Base-by-base conservation (phyloP, 23 red algal genomes). In the Gracilaria vermiculophylla region DNA sequence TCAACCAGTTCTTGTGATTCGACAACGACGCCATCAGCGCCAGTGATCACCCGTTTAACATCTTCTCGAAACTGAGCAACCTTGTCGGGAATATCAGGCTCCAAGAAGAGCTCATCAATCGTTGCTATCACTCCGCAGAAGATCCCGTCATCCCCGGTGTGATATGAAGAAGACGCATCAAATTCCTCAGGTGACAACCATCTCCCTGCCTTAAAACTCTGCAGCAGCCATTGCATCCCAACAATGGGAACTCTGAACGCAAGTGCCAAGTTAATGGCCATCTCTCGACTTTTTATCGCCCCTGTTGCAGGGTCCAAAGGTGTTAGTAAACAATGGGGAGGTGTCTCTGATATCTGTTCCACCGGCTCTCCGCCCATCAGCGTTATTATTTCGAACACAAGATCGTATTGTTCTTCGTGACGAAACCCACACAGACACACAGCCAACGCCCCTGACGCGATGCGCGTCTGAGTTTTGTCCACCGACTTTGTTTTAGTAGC, bases 211-310 rank as follows among this genome's bases (percentile, higher is more conserved):
- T 60, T 60, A 37, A 64, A 64, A 23, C 78, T 62, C 15, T 60
- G 28, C 21, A 82, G 23, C 51, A 82, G 40, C 78, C 78, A 82
- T 14, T 21, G 21, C n/a, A 82, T 29, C 14, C 60, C 60, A 43
- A 82, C 78, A 44, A 82, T 82, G 3, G 78, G 78, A 58, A 82
- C 78, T 51, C 78, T 51, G 8, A 32, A 64, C 12, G 78, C 78
- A 24, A 82, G 50, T 17, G 78, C 78, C 28, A 48, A 36, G 33
- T 37, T 14, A 47, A 82, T 34, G 3, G 43, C 56, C 78, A 82
- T 82, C 6, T 64, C 42, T 35, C 36, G 78, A 29, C 42, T 60
- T 42, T 82, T 51, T 65, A 82, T 82, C 23, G 67, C 67, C 10
- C 67, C 67, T 1, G 67, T 73, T 23, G 3, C 25, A 25, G 67